Conservation (phyloP, 148 eudicot species). For the Pouteria glomerata region DNA sequence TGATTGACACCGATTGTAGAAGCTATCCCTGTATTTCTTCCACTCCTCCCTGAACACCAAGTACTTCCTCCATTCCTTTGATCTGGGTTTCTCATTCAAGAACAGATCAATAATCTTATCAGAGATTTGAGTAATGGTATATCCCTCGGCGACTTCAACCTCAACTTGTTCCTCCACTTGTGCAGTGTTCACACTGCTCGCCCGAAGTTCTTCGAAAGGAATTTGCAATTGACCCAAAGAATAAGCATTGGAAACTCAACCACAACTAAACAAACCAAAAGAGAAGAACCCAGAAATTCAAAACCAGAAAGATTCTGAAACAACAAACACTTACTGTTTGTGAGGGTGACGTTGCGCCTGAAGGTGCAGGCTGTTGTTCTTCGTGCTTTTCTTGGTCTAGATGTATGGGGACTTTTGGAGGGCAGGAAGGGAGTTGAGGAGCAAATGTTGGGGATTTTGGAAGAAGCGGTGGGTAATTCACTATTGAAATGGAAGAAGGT, state of each 20-base stretch:
- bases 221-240: neutral
- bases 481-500: constrained; percentile 16
- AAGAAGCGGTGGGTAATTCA: constrained; percentile 19
- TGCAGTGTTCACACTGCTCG: constrained; percentile 17
- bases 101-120: constrained; percentile 91
- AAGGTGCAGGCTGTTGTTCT: neutral
- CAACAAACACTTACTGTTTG: constrained; percentile 13
- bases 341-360: neutral
- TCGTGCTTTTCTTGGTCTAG: constrained; percentile 10
- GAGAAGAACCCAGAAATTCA: neutral
- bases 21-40: constrained; percentile 70
- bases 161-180: constrained; percentile 47
- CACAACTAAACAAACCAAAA: neutral
- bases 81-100: constrained; percentile 74
- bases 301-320: too few relatives aligned
- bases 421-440: constrained; percentile 7
- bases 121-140: constrained; percentile 73
- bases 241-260: neutral
- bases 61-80: constrained; percentile 82
- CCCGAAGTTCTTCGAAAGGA: constrained; percentile 13
- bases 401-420: neutral
- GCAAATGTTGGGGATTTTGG: constrained; percentile 20
- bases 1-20: constrained; percentile 57
- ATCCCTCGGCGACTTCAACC: constrained; percentile 71
- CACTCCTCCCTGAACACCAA: constrained; percentile 86